Evolutionary conservation across 805 yeast genomes (phyloP), one percentile per base, ranked within the genome.

Genomic region (Debaryomyces hansenii): DNA sequence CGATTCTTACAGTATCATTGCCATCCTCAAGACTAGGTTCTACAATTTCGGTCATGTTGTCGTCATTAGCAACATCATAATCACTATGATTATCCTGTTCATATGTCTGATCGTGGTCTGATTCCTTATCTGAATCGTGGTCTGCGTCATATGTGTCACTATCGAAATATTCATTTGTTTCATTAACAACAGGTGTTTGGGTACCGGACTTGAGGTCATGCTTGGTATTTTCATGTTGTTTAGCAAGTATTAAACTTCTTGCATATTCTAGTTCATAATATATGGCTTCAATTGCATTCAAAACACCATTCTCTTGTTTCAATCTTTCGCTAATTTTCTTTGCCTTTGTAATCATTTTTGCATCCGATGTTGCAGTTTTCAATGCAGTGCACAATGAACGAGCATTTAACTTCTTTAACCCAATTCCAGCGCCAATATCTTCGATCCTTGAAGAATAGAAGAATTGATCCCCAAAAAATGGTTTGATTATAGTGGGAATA

Each of bases 391-490:
- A 67, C 46, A 92, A 69, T 0, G 81, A 73, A 49, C 77, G 76
- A 21, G 77, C 75, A 53, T 86, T 89, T 55, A 92, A 72, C 55
- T 87, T 83, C 62, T 76, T 80, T 51, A 92, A 64, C 1, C 80
- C 76, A 9, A 90, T 54, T 2, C 98, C 98, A 20, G 81, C 92
- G 0, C 96, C 97, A 32, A 90, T 73, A 49, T 90, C 97, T 54
- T 90, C 96, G 2, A 92, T 85, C 48, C 97, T 74, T 18, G 79
- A 73, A 0, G 96, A 97, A 63, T 88, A 92, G 62, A 92, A 92
- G 60, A 88, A 91, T 66, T 92, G 98, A 65, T 92, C 98, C 0
- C 97, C 98, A 63, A 92, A 92, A 59, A 92, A 92, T 1, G 98
- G 98, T 63, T 91, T 92, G 56, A 92, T 82, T 29, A 92, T 78